Base-by-base conservation (phyloP, 208 protist species). In the Lotmaria passim region DNA sequence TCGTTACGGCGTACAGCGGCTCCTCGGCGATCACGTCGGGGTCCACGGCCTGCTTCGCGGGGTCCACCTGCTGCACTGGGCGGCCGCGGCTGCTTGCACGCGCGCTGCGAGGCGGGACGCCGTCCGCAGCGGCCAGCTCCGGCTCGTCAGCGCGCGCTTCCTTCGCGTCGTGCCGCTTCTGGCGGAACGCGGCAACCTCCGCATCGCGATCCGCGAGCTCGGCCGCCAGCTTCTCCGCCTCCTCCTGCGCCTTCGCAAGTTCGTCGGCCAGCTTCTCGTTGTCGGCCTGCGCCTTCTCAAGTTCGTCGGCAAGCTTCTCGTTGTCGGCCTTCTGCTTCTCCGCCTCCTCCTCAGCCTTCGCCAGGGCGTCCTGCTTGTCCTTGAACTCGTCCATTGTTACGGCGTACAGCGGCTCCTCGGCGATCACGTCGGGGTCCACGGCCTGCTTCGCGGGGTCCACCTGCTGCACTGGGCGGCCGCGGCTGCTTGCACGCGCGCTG, bases 401-500 rank as follows among this genome's bases (percentile, higher is more conserved):
- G 15, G 75, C 75, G 69, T 84, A 84, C 47, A 87, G 19, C 0
- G 78, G 78, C 24, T 79, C 82, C 12, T 58, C 64, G 11, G 67
- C 69, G 0, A 44, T 59, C n/a, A n/a, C n/a, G n/a, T n/a, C n/a
- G n/a, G n/a, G n/a, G n/a, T n/a, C n/a, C n/a, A n/a, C n/a, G n/a
- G n/a, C n/a, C n/a, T n/a, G n/a, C n/a, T n/a, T n/a, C n/a, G n/a
- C n/a, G n/a, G n/a, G n/a, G n/a, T n/a, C n/a, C n/a, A n/a, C n/a
- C n/a, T n/a, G n/a, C n/a, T n/a, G n/a, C n/a, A n/a, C n/a, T n/a
- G n/a, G n/a, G n/a, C n/a, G n/a, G n/a, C n/a, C n/a, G n/a, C n/a
- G n/a, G n/a, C n/a, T n/a, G n/a, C n/a, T n/a, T n/a, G n/a, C n/a
- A n/a, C n/a, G n/a, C n/a, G n/a, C n/a, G n/a, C n/a, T n/a, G n/a